Evolutionary conservation across 768 basidiomycete species (phyloP), one percentile per base, ranked within the genome.

Genomic region (Suillus occidentalis): DNA sequence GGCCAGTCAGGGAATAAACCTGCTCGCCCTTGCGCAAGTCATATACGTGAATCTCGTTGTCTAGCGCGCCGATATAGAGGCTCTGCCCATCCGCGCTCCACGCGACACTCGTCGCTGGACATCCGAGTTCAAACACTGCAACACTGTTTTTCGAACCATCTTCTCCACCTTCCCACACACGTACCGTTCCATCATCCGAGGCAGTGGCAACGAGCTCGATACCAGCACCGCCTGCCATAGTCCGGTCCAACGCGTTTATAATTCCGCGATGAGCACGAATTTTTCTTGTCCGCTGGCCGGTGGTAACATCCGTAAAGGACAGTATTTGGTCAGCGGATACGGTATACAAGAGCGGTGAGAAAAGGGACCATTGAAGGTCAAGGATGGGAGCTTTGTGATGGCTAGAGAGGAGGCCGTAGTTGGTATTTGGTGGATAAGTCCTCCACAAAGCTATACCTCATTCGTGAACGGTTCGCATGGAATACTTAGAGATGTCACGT

Each of bases 41-140:
- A 74, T 91, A 95, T 20, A 95, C 88, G 74, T 98, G 95, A 66
- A 99, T 90, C 75, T 95, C 94, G 69, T 99, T 99, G 78, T 99
- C 97, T 71, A 99, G 77, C 16, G 92, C 95, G 6, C 90, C 96
- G n/a, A 94, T 86, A 69, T 94, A 99, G 40, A 97, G 84, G 65
- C 87, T 90, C 65, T 91, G 84, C 2, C 94, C 97, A 72, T 99
- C 97, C 22, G 87, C 87, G 74, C 91, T 91, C 95, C 92, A 99
- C 70, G 89, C 90, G 0, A 96, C 96, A 1, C 90, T 83, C 16
- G 97, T 99, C 37, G 95, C 92, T 0, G 97, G 96, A 72, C 92
- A 95, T 6, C 93, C 93, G 20, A 94, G 68, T 62, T 94, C 90
- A 68, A 95, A 91, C 56, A 89, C 88, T 13, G 89, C 89, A 18